Conservation (phyloP, 179 eudicot genomes). For the Amaranthus tricolor region DNA sequence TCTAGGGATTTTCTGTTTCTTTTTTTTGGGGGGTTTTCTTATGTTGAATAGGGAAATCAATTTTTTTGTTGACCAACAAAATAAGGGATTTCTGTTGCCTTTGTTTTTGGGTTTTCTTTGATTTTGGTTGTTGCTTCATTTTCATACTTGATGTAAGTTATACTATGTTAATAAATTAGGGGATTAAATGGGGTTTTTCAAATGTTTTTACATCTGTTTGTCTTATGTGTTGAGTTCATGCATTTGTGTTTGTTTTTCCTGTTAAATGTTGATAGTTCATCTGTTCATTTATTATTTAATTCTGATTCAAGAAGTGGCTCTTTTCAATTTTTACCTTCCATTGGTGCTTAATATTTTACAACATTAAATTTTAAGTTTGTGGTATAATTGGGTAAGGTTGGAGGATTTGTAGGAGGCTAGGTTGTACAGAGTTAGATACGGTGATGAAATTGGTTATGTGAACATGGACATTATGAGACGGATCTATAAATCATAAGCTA, state of each 20-base stretch:
- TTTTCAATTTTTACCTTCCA: too few relatives aligned
- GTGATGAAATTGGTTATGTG: not conserved
- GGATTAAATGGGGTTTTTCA: too few relatives aligned
- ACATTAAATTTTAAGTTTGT: not conserved
- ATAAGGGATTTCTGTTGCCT: not conserved
- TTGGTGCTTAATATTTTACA: not conserved
- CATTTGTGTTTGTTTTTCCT: too few relatives aligned
- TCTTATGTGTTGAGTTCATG: too few relatives aligned
- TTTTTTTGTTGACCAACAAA: constrained; percentile 6
- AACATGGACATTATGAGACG: too few relatives aligned
- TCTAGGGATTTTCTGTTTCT: not conserved
- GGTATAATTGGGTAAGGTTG: not conserved
- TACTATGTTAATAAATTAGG: not conserved
- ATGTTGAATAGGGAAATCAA: not conserved
- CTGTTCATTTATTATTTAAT: too few relatives aligned
- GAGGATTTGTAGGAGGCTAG: not conserved
- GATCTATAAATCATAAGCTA: too few relatives aligned
- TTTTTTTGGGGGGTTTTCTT: not conserved
- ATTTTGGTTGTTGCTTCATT: not conserved
- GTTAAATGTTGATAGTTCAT: too few relatives aligned
- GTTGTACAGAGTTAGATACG: not conserved
- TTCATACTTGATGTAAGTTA: not conserved
- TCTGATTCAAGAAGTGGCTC: too few relatives aligned
- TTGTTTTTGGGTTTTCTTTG: not conserved
- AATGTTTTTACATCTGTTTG: too few relatives aligned